Evolutionary conservation across 148 eudicot genomes (phyloP).

Genomic region (Rhododendron kiyosumense): DNA sequence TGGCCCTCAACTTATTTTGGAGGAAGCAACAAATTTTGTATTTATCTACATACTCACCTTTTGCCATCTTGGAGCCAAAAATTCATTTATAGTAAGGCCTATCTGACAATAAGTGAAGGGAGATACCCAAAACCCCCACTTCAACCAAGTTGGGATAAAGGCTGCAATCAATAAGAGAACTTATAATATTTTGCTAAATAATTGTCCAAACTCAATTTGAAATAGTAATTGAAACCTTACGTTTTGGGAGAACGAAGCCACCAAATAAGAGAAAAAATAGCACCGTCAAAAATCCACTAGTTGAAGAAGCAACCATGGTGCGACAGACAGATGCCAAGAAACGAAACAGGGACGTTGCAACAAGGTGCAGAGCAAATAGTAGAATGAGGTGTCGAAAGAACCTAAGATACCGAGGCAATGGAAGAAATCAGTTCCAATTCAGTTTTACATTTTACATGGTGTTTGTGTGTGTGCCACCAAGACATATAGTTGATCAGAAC

Average conservation of each 20-base stretch:
- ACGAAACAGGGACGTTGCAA: slow-evolving; percentile 65
- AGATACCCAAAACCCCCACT: slow-evolving; percentile 74
- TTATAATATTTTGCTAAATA: background rate
- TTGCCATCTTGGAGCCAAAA: slow-evolving; percentile 82
- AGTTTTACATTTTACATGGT: background rate
- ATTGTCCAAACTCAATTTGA: background rate
- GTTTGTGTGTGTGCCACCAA: background rate
- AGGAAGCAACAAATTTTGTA: background rate
- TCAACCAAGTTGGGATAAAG: slow-evolving; percentile 75
- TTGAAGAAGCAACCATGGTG: slow-evolving; percentile 44
- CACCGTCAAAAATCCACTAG: slow-evolving; percentile 42
- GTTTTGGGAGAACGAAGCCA: slow-evolving; percentile 67
- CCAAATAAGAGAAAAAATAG: slow-evolving; percentile 47
- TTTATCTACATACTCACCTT: slow-evolving; percentile 29
- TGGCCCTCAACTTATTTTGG: background rate
- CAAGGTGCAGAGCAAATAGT: slow-evolving; percentile 51
- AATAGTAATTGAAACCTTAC: slow-evolving; percentile 31
- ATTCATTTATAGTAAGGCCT: slow-evolving; percentile 73
- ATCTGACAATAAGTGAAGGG: slow-evolving; percentile 82
- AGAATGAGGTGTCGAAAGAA: slow-evolving; percentile 68
- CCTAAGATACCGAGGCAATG: slow-evolving; percentile 23
- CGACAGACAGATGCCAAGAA: slow-evolving; percentile 57
- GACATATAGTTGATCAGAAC: background rate
- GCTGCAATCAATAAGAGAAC: slow-evolving; percentile 38
- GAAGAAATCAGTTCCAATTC: background rate